Base-by-base conservation (phyloP, 1,284 basidiomycete species). In the Leccinum griseonigrum region DNA sequence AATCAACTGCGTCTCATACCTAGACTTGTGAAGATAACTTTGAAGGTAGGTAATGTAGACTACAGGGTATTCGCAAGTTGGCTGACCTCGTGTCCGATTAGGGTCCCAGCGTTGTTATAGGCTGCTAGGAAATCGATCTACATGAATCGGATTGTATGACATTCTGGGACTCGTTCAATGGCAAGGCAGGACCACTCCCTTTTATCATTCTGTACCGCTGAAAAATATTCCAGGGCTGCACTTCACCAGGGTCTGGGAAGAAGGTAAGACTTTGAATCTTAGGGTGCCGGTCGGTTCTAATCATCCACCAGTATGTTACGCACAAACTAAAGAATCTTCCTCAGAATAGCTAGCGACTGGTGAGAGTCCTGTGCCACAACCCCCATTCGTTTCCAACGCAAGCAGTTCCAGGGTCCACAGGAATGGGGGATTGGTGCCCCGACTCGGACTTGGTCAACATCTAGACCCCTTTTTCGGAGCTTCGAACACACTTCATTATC, bases 401-500 rank as follows among this genome's bases (percentile, higher is more conserved):
- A 57, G 61, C 50, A 62, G 18, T 75, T 74, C 13, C 26, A 40
- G 0, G 63, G 69, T 4, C 65, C 71, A 1, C 58, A 74, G 0
- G 57, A 63, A 8, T 75, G 72, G 22, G 22, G 22, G 22, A 22
- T 22, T 22, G 22, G 22, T 22, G 22, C 22, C 22, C 22, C 22
- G 22, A 22, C 22, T 22, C 22, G 22, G 22, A 22, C 22, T 22
- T 22, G 22, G 22, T 22, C 22, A 22, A 22, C 22, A 22, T 22
- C 22, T 22, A 22, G 22, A 22, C 22, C 22, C 7, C 81, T 97
- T 3, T 80, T 99, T 14, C 76, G 75, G 55, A 88, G 85, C 65
- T 98, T 96, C 70, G 85, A 81, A 58, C 58, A 57, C 51, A 88
- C 85, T 85, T 36, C 61, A 68, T 31, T 61, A 61, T 4, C 54